phyloP scores from a whole-genome alignment of 768 basidiomycete genomes.

The Dendrothele bispora region DNA sequence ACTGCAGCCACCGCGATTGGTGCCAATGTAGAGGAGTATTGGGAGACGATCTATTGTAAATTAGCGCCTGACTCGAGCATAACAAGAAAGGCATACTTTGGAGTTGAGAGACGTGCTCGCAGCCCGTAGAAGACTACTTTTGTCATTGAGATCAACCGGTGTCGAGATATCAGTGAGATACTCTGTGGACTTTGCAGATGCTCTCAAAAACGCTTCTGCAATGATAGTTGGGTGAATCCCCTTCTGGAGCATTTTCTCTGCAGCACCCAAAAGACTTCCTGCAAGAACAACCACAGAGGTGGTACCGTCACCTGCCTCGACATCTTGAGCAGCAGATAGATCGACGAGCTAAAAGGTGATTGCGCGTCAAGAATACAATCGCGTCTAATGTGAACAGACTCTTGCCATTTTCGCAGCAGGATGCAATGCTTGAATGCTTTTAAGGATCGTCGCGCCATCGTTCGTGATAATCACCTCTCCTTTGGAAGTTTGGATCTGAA shows the following conservation, averaged over 20 bases:
- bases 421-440: slow-evolving; percentile 93
- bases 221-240: slow-evolving; percentile 98
- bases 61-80: slow-evolving; percentile 1
- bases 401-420: slow-evolving; percentile 97
- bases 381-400: slow-evolving; percentile 7
- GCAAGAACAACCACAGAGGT: slow-evolving; percentile 97
- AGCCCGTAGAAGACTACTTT: slow-evolving; percentile 80
- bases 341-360: slow-evolving; percentile 89
- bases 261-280: slow-evolving; percentile 88
- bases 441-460: slow-evolving; percentile 97
- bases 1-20: slow-evolving; percentile 98
- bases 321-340: slow-evolving; percentile 95
- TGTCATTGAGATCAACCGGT: slow-evolving; percentile 89
- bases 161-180: slow-evolving; percentile 90
- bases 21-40: slow-evolving; percentile 97
- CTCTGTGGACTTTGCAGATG: slow-evolving; percentile 91
- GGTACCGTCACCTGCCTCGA: slow-evolving; percentile 98
- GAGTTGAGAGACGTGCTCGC: slow-evolving; percentile 96
- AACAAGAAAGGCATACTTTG: slow-evolving; percentile 54
- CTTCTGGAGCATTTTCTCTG: slow-evolving; percentile 95
- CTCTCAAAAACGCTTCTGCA: slow-evolving; percentile 92
- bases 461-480: slow-evolving; percentile 98
- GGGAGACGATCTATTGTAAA: slow-evolving; percentile 84
- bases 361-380: slow-evolving; percentile 2
- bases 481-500: slow-evolving; percentile 91